Evolutionary conservation across 768 basidiomycete species (phyloP).

Genomic region (Chlorophyllum brunneum): DNA sequence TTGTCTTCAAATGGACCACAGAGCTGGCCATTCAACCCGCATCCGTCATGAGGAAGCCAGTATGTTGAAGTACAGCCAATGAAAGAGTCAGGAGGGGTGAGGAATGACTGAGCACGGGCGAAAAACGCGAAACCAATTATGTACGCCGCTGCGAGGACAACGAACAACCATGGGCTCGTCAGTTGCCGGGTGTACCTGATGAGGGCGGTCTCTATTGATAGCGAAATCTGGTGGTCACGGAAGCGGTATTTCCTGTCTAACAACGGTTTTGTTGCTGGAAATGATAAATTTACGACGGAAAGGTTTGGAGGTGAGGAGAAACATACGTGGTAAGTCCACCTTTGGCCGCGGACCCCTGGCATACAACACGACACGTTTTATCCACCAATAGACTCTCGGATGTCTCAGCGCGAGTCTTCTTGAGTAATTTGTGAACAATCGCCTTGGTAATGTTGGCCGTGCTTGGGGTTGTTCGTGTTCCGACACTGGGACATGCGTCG

Average conservation of each 20-base stretch:
- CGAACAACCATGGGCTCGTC: conserved; percentile 50
- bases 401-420: conserved; percentile 16
- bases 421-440: conserved; percentile 18
- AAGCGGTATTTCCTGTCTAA: conserved; percentile 46
- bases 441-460: conserved; percentile 10
- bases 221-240: conserved; percentile 29
- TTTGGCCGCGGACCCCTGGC: conserved; percentile 61
- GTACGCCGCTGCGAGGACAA: conserved; percentile 54
- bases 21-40: conserved; percentile 63
- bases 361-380: conserved; percentile 25
- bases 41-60: conserved; percentile 66
- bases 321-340: conserved; percentile 45
- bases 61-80: conserved; percentile 67
- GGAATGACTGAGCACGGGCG: conserved; percentile 66
- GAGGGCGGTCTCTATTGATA: conserved; percentile 53
- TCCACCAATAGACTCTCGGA: conserved; percentile 19
- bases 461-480: neutral
- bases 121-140: conserved; percentile 74
- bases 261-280: conserved; percentile 49
- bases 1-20: conserved; percentile 64
- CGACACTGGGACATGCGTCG: conserved; percentile 13
- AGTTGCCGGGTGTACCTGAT: conserved; percentile 49
- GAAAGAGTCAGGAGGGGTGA: conserved; percentile 60
- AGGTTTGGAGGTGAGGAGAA: neutral
- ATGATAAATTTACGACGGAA: conserved; percentile 5